Evolutionary conservation across 2,329 filamentous ascomycete genomes (phyloP), one percentile per base, ranked within the genome.

Genomic region (Lachnellula subtilissima): DNA sequence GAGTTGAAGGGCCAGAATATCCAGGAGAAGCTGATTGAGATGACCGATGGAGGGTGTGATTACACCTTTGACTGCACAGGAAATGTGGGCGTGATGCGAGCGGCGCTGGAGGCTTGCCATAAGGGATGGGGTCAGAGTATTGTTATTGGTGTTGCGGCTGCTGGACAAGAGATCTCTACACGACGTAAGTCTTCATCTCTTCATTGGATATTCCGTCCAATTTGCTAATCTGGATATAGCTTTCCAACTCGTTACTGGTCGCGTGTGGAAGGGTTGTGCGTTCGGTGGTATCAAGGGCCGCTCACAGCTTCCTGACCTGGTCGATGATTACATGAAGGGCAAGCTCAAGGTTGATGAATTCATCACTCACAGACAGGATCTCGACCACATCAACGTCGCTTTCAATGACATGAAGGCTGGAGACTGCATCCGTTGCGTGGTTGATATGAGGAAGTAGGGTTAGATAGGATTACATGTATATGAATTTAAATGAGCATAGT

Each of bases 41-140:
- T 97, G 88, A 99, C 94, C 1, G 94, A 97, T 69, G 94, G 94
- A 64, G 94, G 94, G 51, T 96, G 91, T 73, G 94, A 99, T 78
- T 97, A 97, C 80, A 99, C 94, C 50, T 99, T 99, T 72, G 94
- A 99, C 79, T 97, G 94, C 82, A 99, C 94, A 6, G 94, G 94
- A 58, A 97, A 97, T 70, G 92, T 97, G 52, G 84, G 86, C 65
- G 94, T 99, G 54, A 99, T 96, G 94, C 84, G 94, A 61, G 88
- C 90, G 52, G 94, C 94, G 42, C 85, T 99, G 58, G 93, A 99
- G 79, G 92, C 94, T 49, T 97, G 92, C 80, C 94, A 99, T 81
- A 99, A 99, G 84, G 94, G 94, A 49, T 99, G 94, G 94, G 94
- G 94, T 69, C 85, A 97, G 81, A 95, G 89, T 72, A 96, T 99